Conservation (phyloP, 257 asterid species). For the Paraleonurus japonicus region DNA sequence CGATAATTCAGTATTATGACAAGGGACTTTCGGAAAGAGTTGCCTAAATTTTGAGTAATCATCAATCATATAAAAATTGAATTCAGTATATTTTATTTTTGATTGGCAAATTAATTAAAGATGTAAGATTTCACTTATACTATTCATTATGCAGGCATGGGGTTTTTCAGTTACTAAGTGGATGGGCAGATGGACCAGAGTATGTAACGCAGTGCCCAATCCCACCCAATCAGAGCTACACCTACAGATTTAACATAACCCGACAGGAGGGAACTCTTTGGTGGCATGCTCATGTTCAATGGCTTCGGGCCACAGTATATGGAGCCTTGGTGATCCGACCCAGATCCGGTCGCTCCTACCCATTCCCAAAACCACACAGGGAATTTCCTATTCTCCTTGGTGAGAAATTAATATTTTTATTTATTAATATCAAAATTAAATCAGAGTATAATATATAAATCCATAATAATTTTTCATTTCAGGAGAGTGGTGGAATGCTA, state of each 20-base stretch:
- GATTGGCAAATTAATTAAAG: too few relatives aligned
- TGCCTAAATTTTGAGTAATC: not conserved
- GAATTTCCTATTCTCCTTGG: conserved; percentile 70
- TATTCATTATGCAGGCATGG: conserved; percentile 78
- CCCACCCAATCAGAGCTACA: conserved; percentile 55
- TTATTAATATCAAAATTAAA: too few relatives aligned
- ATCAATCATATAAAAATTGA: not conserved
- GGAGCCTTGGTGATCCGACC: conserved; percentile 73
- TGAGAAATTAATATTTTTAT: not conserved
- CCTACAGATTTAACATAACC: conserved; percentile 53
- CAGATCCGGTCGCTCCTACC: conserved; percentile 48
- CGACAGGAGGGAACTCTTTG: conserved; percentile 79
- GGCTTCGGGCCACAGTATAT: conserved; percentile 66
- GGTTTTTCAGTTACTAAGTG: conserved; percentile 51
- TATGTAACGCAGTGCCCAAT: conserved; percentile 68
- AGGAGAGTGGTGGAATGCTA: conserved; percentile 87
- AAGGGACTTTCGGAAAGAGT: not conserved
- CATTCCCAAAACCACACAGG: conserved; percentile 60
- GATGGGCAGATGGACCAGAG: conserved; percentile 81
- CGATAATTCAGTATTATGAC: not conserved
- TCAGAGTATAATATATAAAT: too few relatives aligned
- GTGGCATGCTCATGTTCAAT: conserved; percentile 78
- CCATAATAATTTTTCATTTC: not conserved
- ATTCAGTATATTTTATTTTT: not conserved
- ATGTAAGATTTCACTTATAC: too few relatives aligned